Base-by-base conservation (phyloP, 2,329 filamentous ascomycete genomes). In the Calycina herbarum region DNA sequence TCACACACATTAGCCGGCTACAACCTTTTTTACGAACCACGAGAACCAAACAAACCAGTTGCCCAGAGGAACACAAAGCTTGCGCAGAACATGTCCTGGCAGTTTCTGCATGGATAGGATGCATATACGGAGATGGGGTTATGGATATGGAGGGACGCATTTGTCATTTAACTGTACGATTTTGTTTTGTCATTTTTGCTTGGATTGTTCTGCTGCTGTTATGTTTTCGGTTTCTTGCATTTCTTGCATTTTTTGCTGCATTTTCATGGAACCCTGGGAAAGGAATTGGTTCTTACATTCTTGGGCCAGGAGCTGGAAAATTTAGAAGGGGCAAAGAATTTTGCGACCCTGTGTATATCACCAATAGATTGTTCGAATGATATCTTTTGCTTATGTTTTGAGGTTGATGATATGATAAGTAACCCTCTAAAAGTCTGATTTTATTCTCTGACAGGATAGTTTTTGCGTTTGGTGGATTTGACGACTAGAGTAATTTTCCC, bases 71-170 rank as follows among this genome's bases (percentile, higher is more conserved):
- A 51, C 45, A 11, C 20, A 51, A 20, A 24, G 24, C n/a, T 51
- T 51, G n/a, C n/a, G 45, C 45, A 51, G 45, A 51, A 51, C 45
- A 24, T 51, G 45, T 51, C 45, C 45, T 51, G 45, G 45, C 45
- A 51, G 45, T 51, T 51, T 51, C 45, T 51, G 45, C 45, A 24
- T 20, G 45, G 2, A 51, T 24, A 6, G 45, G n/a, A 24, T 24
- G n/a, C 45, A 11, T 8, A 20, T 51, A 24, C 17, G 45, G 45
- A 51, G 20, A 51, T 24, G 17, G 45, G 45, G 45, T 51, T 20
- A 24, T 51, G n/a, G 17, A 10, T 51, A 20, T 51, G 45, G 45
- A 24, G n/a, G 7, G 45, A 51, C 24, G 45, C 45, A 11, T 51
- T 51, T 51, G 45, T 51, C 45, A 40, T 40, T 40, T 40, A 40